Evolutionary conservation across 495 filamentous ascomycete species (phyloP).

Genomic region (Podospora anserina): DNA sequence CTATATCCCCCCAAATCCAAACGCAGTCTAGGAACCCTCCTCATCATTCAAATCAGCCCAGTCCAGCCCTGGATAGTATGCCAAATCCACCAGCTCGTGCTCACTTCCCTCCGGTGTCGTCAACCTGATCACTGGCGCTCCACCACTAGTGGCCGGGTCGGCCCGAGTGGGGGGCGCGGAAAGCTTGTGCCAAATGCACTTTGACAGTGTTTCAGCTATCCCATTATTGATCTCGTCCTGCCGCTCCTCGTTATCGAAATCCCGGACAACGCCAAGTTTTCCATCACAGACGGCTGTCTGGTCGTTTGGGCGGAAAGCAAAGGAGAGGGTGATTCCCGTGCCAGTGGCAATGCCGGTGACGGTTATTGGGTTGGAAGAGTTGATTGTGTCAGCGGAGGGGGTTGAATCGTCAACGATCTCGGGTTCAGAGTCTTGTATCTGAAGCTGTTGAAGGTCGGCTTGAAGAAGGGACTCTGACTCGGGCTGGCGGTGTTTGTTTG

Average conservation of each 20-base stretch:
- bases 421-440: neutral
- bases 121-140: neutral
- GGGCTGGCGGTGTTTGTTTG: neutral
- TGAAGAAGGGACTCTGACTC: neutral
- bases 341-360: neutral
- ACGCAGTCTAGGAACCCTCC: neutral
- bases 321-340: neutral
- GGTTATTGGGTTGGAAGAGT: neutral
- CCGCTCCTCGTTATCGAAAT: neutral
- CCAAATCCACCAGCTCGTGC: neutral
- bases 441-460: neutral
- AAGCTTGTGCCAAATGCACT: neutral
- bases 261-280: neutral
- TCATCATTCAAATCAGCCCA: neutral
- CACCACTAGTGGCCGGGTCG: neutral
- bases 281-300: neutral
- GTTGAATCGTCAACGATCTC: neutral
- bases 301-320: neutral
- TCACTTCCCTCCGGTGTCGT: neutral
- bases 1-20: neutral
- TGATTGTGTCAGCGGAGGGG: neutral
- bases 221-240: neutral
- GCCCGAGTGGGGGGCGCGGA: neutral
- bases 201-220: neutral
- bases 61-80: neutral